Evolutionary conservation across 2,329 filamentous ascomycete genomes (phyloP).

Genomic region (Xylaria sp.): DNA sequence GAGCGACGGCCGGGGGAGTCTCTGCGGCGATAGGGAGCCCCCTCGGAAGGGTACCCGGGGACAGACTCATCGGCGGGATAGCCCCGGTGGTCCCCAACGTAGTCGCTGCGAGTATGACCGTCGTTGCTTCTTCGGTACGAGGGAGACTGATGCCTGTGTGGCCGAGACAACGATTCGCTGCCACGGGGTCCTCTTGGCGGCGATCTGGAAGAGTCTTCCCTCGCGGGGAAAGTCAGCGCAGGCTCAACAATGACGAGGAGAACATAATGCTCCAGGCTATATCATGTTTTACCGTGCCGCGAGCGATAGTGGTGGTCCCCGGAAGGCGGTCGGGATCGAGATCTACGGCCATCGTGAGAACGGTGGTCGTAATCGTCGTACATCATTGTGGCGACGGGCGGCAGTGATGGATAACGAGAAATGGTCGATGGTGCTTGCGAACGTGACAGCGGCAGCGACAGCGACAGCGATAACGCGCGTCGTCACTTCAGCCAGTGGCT

Average conservation of each 20-base stretch:
- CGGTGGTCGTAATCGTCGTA: slow-evolving; percentile 50
- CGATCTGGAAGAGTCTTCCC: slow-evolving; percentile 51
- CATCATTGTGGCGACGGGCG: slow-evolving; percentile 43
- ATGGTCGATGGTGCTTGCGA: neutral
- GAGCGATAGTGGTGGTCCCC: slow-evolving; percentile 50
- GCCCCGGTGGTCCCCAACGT: slow-evolving; percentile 34
- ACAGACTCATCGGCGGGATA: slow-evolving; percentile 1
- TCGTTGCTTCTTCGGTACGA: slow-evolving; percentile 38
- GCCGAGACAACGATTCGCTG: slow-evolving; percentile 44
- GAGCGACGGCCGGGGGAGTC: slow-evolving; percentile 38
- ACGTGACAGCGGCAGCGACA: neutral
- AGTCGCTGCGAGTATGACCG: slow-evolving; percentile 35
- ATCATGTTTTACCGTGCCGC: slow-evolving; percentile 52
- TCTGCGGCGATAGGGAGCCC: slow-evolving; percentile 38
- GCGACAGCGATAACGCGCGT: neutral
- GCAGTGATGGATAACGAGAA: neutral
- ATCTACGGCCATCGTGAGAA: slow-evolving; percentile 44
- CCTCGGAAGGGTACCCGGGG: slow-evolving; percentile 18
- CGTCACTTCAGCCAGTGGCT: neutral
- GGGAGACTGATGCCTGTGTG: slow-evolving; percentile 40
- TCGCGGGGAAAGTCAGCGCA: slow-evolving; percentile 51
- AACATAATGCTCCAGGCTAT: slow-evolving; percentile 48
- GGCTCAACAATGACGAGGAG: slow-evolving; percentile 45
- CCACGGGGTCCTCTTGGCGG: slow-evolving; percentile 44
- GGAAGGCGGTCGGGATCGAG: slow-evolving; percentile 47